These are phyloP conservation scores for Paramecium tetraurelia DNA, from an alignment of 73 alveolate species.

Conservation along the genomic window DNA sequence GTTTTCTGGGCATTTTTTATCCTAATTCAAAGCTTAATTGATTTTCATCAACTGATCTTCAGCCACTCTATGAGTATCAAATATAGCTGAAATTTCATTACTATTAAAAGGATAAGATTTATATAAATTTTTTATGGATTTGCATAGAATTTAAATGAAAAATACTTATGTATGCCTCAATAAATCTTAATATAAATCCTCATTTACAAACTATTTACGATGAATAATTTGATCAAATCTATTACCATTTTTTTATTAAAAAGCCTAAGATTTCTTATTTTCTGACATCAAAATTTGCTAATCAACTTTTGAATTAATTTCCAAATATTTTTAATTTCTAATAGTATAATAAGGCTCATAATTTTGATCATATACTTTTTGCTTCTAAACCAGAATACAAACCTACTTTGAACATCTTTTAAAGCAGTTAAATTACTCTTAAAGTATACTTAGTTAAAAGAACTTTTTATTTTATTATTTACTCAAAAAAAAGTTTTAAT, in stretches of 20 bases:
- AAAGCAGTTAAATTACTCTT: not conserved
- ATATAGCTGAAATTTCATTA: not conserved
- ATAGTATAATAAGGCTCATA: not conserved
- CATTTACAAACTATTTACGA: not conserved
- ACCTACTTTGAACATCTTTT: not conserved
- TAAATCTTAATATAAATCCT: not conserved
- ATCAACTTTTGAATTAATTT: not conserved
- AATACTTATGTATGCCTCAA: not conserved
- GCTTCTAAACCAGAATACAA: not conserved
- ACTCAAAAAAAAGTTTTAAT: not conserved
- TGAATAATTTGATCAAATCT: not conserved
- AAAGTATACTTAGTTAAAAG: not conserved
- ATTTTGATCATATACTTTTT: not conserved
- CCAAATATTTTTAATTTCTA: not conserved
- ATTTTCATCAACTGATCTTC: not conserved
- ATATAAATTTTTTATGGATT: not conserved
- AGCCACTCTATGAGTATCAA: not conserved
- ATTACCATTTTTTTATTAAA: not conserved
- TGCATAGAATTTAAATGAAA: not conserved
- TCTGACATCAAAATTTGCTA: not conserved
- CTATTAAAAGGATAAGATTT: not conserved
- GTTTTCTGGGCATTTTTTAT: not conserved
- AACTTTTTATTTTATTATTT: not conserved
- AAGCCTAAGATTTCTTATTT: not conserved
- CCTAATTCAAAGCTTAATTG: not conserved